Percentiles rank a stretch among this genome's conserved stretches.
These are phyloP conservation scores for Caloboletus inedulis DNA, from an alignment of 1,284 basidiomycete species.

Conservation along the genomic window DNA sequence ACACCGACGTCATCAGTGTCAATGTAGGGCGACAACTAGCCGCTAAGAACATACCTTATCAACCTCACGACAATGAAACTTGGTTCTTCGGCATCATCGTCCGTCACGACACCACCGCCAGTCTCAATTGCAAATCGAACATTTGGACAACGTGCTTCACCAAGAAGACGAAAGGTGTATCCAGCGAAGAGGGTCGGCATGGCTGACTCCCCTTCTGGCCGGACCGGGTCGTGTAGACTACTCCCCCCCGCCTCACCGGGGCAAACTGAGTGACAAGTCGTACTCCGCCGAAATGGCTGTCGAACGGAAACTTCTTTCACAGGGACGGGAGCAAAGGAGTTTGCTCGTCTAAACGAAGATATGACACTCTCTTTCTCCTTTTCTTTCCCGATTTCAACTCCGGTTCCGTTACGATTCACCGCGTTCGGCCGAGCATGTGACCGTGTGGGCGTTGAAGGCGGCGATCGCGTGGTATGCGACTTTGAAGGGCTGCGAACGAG, in stretches of 20 bases:
- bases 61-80: conserved; percentile 69
- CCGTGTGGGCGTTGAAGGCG: conserved; percentile 15
- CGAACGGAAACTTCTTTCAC: conserved; percentile 30
- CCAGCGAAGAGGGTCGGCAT: conserved; percentile 47
- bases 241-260: conserved; percentile 20
- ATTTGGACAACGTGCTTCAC: conserved; percentile 55
- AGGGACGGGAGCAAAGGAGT: conserved; percentile 51
- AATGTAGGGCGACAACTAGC: neutral
- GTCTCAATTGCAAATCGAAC: conserved; percentile 58
- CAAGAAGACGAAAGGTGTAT: conserved; percentile 52
- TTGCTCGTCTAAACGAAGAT: conserved; percentile 51
- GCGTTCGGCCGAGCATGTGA: conserved; percentile 1
- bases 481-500: conserved; percentile 57
- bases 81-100: conserved; percentile 45
- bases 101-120: conserved; percentile 49
- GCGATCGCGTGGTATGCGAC: conserved; percentile 27
- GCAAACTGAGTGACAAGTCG: conserved; percentile 25
- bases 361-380: conserved; percentile 44
- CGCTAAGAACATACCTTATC: conserved; percentile 48
- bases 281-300: conserved; percentile 49
- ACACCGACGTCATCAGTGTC: neutral
- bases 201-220: conserved; percentile 1
- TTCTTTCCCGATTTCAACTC: conserved; percentile 12
- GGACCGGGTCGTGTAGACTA: conserved; percentile 6
- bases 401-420: neutral